These are phyloP conservation scores for Drechslera avenae DNA, from an alignment of 2,329 filamentous ascomycete genomes.

Conservation along the genomic window DNA sequence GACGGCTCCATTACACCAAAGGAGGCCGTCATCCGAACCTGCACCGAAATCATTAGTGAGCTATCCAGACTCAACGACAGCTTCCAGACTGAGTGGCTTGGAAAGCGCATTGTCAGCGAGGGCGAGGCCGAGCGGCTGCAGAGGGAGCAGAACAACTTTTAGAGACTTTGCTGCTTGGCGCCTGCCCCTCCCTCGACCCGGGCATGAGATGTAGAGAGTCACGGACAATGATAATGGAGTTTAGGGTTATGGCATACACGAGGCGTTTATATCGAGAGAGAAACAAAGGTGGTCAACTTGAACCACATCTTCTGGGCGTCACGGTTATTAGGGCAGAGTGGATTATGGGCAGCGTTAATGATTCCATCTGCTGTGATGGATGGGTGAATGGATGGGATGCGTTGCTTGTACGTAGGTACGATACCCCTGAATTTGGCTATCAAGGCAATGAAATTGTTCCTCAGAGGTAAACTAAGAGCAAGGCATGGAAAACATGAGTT, in stretches of 20 bases:
- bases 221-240: not conserved
- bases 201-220: not conserved
- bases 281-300: not conserved
- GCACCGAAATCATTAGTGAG: slow-evolving; percentile 80
- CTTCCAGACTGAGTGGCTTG: slow-evolving; percentile 77
- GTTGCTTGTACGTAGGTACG: too few relatives aligned
- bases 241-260: not conserved
- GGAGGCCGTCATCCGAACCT: slow-evolving; percentile 80
- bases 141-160: slow-evolving; percentile 40
- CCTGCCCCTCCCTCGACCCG: not conserved
- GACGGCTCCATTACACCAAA: slow-evolving; percentile 88
- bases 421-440: too few relatives aligned
- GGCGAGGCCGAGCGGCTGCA: slow-evolving; percentile 42
- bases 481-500: not conserved
- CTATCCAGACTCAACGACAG: slow-evolving; percentile 80
- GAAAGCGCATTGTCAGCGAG: slow-evolving; percentile 45
- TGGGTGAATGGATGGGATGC: too few relatives aligned
- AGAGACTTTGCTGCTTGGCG: not conserved
- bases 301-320: not conserved
- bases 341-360: not conserved
- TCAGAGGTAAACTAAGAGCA: not conserved
- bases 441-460: not conserved
- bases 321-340: not conserved
- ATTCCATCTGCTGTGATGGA: too few relatives aligned
- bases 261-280: too few relatives aligned